Conservation (phyloP, 2,329 filamentous ascomycete genomes). For the Trichoderma harzianum region DNA sequence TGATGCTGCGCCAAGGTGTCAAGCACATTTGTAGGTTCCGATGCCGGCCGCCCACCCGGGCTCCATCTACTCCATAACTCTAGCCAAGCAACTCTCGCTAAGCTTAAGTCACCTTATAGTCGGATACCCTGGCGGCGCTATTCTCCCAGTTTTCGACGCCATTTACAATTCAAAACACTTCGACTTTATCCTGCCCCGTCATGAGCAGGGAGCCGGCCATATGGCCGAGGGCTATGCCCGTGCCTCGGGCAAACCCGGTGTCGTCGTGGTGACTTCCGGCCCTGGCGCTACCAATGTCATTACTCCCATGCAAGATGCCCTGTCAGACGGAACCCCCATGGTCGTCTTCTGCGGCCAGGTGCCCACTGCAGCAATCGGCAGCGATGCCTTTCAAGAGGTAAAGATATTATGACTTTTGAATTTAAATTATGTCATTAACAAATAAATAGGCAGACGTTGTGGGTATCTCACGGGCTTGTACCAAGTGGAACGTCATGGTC, state of each 20-base stretch:
- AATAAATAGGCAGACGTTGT: conserved; percentile 67
- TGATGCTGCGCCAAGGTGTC: conserved; percentile 81
- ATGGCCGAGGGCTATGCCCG: conserved; percentile 98
- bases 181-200: conserved; percentile 83
- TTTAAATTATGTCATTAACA: too few species aligned
- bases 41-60: conserved; percentile 63
- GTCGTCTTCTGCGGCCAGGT: conserved; percentile 97
- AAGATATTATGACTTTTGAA: too few species aligned
- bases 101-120: conserved; percentile 45
- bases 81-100: conserved; percentile 80
- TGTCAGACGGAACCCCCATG: conserved; percentile 93
- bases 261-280: conserved; percentile 94
- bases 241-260: conserved; percentile 91
- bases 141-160: conserved; percentile 96
- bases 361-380: conserved; percentile 82
- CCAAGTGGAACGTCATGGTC: conserved; percentile 99
- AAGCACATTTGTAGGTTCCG: conserved; percentile 62
- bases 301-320: conserved; percentile 92
- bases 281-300: conserved; percentile 96
- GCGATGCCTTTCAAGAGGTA: conserved; percentile 88
- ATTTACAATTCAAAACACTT: conserved; percentile 99
- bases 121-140: conserved; percentile 91
- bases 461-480: conserved; percentile 90
- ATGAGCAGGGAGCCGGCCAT: conserved; percentile 97
- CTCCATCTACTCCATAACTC: conserved; percentile 98